Conservation (phyloP, 2,329 filamentous ascomycete genomes). For the Ophiocordyceps camponoti-floridani region DNA sequence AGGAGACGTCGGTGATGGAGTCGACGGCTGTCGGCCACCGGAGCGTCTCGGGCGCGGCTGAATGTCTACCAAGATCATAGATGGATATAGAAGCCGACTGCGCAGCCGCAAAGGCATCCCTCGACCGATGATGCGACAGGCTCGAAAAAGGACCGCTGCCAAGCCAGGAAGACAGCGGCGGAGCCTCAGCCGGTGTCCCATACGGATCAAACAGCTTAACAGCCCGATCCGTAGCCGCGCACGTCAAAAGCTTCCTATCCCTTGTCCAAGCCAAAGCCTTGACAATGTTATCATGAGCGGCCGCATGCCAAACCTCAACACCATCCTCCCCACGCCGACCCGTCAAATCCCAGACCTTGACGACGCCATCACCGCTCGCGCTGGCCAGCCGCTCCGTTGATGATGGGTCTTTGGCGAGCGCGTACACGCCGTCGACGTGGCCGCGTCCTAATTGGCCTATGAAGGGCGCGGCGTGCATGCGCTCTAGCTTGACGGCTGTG, state of each 20-base stretch:
- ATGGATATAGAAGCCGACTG: conserved; percentile 67
- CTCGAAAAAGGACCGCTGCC: conserved; percentile 70
- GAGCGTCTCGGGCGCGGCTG: conserved; percentile 64
- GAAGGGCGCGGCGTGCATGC: conserved; percentile 66
- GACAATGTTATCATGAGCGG: conserved; percentile 85
- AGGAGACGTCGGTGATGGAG: conserved; percentile 73
- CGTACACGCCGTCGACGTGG: conserved; percentile 77
- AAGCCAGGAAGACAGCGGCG: conserved; percentile 72
- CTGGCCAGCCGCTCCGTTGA: conserved; percentile 61
- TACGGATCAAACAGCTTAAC: conserved; percentile 90
- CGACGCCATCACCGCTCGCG: conserved; percentile 76
- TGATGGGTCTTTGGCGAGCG: conserved; percentile 62
- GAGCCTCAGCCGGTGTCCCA: conserved; percentile 45
- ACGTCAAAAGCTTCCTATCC: conserved; percentile 71
- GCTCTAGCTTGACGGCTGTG: conserved; percentile 78
- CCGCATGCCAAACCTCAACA: conserved; percentile 58
- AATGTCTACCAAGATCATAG: conserved; percentile 71
- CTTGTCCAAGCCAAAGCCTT: conserved; percentile 82
- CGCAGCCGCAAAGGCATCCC: conserved; percentile 62
- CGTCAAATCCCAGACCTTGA: conserved; percentile 80
- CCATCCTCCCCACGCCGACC: too few species aligned
- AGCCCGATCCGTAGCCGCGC: conserved; percentile 66
- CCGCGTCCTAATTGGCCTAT: conserved; percentile 73
- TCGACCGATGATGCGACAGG: conserved; percentile 63
- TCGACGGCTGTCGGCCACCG: conserved; percentile 79